Evolutionary conservation across 257 asterid species (phyloP), one percentile per base, ranked within the genome.

Genomic region (Nicotiana noctiflora): DNA sequence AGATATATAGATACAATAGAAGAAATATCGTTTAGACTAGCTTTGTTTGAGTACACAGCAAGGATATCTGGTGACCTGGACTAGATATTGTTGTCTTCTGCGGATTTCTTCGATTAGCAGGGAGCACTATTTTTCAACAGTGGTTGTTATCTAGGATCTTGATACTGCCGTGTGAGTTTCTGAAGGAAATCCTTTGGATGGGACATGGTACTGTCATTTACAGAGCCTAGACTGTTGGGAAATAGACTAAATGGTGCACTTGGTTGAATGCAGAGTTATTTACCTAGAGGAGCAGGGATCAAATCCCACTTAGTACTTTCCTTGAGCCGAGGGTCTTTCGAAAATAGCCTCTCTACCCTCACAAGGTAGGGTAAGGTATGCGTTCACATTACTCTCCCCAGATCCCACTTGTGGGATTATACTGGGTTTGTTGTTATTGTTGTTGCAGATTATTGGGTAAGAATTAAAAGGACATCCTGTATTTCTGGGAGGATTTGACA

Each of bases 1-100:
- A 37, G 76, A 34, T 37, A 34, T 37, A 27, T 68, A 27, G 29
- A n/a, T 67, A 37, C 2, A 12, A 12, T n/a, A 67, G 11, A 34
- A 19, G n/a, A 19, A 66, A 37, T 68, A n/a, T 37, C 11, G 4
- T n/a, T n/a, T 68, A 37, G 76, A 10, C 44, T 68, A 37, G 76
- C 56, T 40, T 37, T 34, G 18, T 32, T 66, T 15, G n/a, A 68
- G 76, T 68, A 11, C 52, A 32, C 76, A 37, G 14, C n/a, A 68
- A 68, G 31, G 37, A 37, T 68, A 68, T 68, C 40, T 37, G 25
- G 76, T 67, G 76, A 31, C 32, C 52, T 67, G 76, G 76, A 67
- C 53, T 37, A 37, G 55, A 67, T 37, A 34, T 37, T 31, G 55
- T 32, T n/a, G 76, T 37, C 76, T 67, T 67, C 31, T 67, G 11